phyloP scores from a whole-genome alignment of 1,284 basidiomycete species.

The Cryptococcus sp. region DNA sequence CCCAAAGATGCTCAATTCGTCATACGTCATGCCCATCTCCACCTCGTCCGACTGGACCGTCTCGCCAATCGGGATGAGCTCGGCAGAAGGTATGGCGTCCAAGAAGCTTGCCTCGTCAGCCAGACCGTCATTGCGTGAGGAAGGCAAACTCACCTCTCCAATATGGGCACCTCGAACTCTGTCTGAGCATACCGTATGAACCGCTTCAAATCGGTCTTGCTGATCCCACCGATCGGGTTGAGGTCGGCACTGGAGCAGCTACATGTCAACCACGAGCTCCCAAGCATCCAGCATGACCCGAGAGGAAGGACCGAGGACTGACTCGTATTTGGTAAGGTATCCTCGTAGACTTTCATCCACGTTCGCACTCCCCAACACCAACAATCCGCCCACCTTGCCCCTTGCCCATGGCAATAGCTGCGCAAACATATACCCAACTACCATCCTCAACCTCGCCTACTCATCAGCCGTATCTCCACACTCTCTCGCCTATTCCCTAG shows the following conservation, averaged over 20 bases:
- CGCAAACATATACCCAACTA: slow-evolving; percentile 94
- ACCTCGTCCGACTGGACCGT: slow-evolving; percentile 96
- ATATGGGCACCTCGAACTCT: slow-evolving; percentile 76
- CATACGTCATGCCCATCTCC: slow-evolving; percentile 99
- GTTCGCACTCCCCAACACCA: slow-evolving; percentile 94
- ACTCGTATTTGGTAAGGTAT: slow-evolving; percentile 98
- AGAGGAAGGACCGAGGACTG: slow-evolving; percentile 21
- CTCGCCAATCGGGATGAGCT: slow-evolving; percentile 83
- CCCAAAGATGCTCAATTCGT: slow-evolving; percentile 90
- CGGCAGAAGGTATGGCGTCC: slow-evolving; percentile 86
- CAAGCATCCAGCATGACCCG: slow-evolving; percentile 33
- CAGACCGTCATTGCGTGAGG: not conserved
- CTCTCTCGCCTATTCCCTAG: not conserved
- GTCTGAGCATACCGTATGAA: slow-evolving; percentile 82
- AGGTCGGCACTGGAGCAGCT: slow-evolving; percentile 74
- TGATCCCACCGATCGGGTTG: slow-evolving; percentile 97
- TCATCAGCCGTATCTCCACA: slow-evolving; percentile 1
- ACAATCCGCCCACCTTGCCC: slow-evolving; percentile 73
- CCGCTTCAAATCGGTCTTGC: slow-evolving; percentile 93
- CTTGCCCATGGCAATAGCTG: slow-evolving; percentile 92
- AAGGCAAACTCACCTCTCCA: slow-evolving; percentile 57
- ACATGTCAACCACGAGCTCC: slow-evolving; percentile 48
- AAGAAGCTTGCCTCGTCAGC: slow-evolving; percentile 61
- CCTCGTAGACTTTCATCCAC: slow-evolving; percentile 97
- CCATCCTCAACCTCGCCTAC: slow-evolving; percentile 89